Base-by-base conservation (phyloP, 805 yeast species). In the Cyberlindnera sargentensis region DNA sequence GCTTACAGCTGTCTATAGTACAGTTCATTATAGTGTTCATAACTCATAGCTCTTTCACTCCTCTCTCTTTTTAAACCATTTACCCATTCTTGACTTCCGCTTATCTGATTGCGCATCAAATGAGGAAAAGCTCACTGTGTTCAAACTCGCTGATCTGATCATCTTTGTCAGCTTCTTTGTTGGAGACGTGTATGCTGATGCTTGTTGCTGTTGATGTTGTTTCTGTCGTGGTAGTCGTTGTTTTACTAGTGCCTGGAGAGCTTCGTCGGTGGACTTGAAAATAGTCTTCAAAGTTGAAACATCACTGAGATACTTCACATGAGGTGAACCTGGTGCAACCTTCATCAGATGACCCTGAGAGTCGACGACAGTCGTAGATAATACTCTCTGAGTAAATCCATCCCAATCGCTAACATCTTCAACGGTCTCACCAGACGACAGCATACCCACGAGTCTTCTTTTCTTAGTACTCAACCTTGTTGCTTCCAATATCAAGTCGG, bases 111-210 rank as follows among this genome's bases (percentile, higher is more conserved):
- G 24, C 9, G 6, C 34, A 24, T 31, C 37, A 9, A 23, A 23
- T 37, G 32, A 41, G 43, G 28, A 38, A 40, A 52, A 50, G 2
- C 53, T 46, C 3, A 52, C 10, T 5, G 62, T 54, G 31, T 49
- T 55, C n/a, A 55, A 40, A 37, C 64, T 60, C 6, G 64, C 58
- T 0, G 64, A 60, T 33, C 51, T 48, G 20, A 61, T 60, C 43
- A 61, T 42, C 37, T 39, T 47, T 3, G 55, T 34, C 1, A 61
- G 34, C 39, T 44, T 52, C 40, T 50, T 53, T 4, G 52, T 52
- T 26, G 55, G 61, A 11, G 55, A 51, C 20, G 30, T 44, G 20
- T 43, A 35, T 37, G 31, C 25, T 2, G 37, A 29, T 37, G 39
- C 7, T 7, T 20, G 23, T 31, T 6, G 33, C 15, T 9, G 33